Percentiles rank a stretch among this genome's conserved stretches.
Conservation (phyloP, 2,329 filamentous ascomycete genomes). For the Fonsecaea multimorphosa region DNA sequence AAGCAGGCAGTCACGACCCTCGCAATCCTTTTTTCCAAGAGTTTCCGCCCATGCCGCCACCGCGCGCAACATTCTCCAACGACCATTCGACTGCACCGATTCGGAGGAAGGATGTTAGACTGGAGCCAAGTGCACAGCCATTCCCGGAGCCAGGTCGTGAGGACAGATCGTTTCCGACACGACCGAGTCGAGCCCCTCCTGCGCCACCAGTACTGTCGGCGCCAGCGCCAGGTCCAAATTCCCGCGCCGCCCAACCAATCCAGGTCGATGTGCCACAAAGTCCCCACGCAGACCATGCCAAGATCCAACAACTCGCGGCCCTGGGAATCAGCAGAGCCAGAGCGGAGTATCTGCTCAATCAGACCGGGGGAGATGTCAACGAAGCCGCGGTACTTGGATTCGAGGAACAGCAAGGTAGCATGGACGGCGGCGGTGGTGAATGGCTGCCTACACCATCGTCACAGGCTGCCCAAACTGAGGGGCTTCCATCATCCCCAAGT, state of each 20-base stretch:
- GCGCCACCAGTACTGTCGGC: conserved; percentile 10
- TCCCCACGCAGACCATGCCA: conserved; percentile 1
- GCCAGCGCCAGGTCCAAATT: background rate
- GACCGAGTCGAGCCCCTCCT: conserved; percentile 12
- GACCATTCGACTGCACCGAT: background rate
- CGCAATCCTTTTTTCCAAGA: background rate
- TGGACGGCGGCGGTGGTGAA: background rate
- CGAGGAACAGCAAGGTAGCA: conserved; percentile 1
- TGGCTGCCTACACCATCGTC: background rate
- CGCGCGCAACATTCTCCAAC: background rate
- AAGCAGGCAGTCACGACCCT: background rate
- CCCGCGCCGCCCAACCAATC: background rate
- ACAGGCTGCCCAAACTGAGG: background rate
- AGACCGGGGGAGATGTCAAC: conserved; percentile 18
- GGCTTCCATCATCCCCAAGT: background rate
- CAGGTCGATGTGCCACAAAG: background rate
- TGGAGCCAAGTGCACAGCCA: background rate
- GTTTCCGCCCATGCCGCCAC: background rate
- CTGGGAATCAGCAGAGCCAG: conserved; percentile 5
- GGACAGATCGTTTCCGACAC: conserved; percentile 1
- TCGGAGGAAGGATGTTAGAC: conserved; percentile 11
- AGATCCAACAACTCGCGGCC: conserved; percentile 10
- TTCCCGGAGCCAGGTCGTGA: background rate
- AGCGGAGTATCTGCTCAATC: conserved; percentile 11
- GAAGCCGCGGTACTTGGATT: conserved; percentile 10